phyloP scores from a whole-genome alignment of 2,329 filamentous ascomycete species.

The Delphinella strobiligena region DNA sequence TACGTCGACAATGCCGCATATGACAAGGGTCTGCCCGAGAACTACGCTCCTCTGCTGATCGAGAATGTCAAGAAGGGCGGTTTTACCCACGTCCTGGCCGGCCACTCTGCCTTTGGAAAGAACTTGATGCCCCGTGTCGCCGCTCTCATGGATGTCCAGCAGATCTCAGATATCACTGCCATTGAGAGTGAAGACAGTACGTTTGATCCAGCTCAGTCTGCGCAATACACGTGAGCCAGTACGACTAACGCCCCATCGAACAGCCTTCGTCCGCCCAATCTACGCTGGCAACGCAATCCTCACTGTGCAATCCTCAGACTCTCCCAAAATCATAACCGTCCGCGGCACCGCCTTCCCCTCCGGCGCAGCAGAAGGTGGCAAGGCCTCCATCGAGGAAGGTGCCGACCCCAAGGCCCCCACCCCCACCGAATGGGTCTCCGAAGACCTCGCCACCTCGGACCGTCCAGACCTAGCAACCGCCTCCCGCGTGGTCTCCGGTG shows the following conservation, averaged over 20 bases:
- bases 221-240: constrained; percentile 1
- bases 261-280: constrained; percentile 81
- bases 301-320: constrained; percentile 81
- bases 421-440: constrained; percentile 79
- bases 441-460: constrained; percentile 86
- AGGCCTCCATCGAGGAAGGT: constrained; percentile 67
- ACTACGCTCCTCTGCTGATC: constrained; percentile 80
- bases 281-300: constrained; percentile 97
- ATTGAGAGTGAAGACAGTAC: constrained; percentile 77
- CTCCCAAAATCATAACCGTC: constrained; percentile 80
- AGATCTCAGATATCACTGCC: constrained; percentile 80
- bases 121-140: constrained; percentile 83
- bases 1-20: constrained; percentile 81
- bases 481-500: constrained; percentile 78
- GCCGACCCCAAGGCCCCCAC: constrained; percentile 67
- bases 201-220: constrained; percentile 21
- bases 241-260: constrained; percentile 17
- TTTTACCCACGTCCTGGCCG: constrained; percentile 82
- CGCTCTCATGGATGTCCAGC: constrained; percentile 81
- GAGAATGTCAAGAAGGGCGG: constrained; percentile 96
- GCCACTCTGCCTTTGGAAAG: constrained; percentile 94
- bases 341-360: constrained; percentile 84
- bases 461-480: constrained; percentile 90
- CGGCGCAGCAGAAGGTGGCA: constrained; percentile 57
- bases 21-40: constrained; percentile 90